These are phyloP conservation scores for Eutypa lata DNA, from an alignment of 2,329 filamentous ascomycete species.

Conservation along the genomic window DNA sequence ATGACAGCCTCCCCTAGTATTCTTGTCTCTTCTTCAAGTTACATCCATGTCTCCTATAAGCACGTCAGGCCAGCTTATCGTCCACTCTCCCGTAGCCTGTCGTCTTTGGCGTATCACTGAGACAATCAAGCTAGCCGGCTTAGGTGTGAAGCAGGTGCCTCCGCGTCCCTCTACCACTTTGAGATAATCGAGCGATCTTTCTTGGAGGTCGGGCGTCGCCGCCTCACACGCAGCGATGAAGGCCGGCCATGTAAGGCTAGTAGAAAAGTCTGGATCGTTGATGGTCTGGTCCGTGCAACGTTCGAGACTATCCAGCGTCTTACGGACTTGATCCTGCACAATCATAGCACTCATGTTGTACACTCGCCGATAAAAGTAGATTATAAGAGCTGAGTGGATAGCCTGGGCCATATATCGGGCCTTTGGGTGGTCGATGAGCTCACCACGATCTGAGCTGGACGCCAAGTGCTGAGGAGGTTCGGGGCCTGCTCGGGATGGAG, in stretches of 20 bases:
- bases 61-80: conserved; percentile 24
- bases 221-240: conserved; percentile 43
- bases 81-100: conserved; percentile 25
- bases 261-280: conserved; percentile 33
- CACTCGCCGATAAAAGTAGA: conserved; percentile 44
- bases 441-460: background rate
- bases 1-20: background rate
- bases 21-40: background rate
- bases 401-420: conserved; percentile 31
- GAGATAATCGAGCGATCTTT: conserved; percentile 20
- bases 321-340: conserved; percentile 34
- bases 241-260: conserved; percentile 39
- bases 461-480: background rate
- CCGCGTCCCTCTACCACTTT: conserved; percentile 24
- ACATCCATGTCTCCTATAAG: conserved; percentile 21
- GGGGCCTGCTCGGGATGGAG: conserved; percentile 2
- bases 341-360: conserved; percentile 37
- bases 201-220: conserved; percentile 31
- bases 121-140: conserved; percentile 23
- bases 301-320: conserved; percentile 34
- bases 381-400: conserved; percentile 39
- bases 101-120: conserved; percentile 23
- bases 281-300: conserved; percentile 29
- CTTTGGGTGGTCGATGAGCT: conserved; percentile 12
- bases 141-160: conserved; percentile 21